Conservation (phyloP, 2,329 filamentous ascomycete genomes). For the Xylaria sp. region DNA sequence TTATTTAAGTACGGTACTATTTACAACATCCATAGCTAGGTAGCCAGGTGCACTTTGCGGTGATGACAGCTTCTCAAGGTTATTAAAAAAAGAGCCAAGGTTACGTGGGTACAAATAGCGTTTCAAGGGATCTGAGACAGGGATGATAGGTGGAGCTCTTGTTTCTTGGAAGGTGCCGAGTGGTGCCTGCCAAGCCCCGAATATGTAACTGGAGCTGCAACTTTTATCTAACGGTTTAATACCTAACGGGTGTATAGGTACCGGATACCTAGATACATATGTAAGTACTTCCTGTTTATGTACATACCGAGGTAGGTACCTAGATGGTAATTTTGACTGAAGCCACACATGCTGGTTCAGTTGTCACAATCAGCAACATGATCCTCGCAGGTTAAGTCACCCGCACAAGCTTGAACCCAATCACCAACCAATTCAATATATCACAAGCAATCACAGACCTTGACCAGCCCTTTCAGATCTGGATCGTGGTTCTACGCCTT, state of each 20-base stretch:
- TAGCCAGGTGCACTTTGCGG: background rate
- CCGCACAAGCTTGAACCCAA: background rate
- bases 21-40: background rate
- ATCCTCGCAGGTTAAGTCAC: background rate
- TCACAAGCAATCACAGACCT: background rate
- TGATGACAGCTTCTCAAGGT: background rate
- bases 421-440: background rate
- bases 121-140: too few species aligned
- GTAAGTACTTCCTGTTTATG: too few species aligned
- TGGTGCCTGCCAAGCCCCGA: too few species aligned
- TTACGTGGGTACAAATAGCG: background rate
- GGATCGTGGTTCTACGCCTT: background rate
- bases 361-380: background rate
- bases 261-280: too few species aligned
- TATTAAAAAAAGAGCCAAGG: background rate
- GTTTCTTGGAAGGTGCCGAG: too few species aligned
- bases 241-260: background rate
- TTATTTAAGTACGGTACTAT: background rate
- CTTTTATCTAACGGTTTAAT: too few species aligned
- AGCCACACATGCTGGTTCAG: background rate
- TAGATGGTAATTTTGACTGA: background rate
- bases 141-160: too few species aligned
- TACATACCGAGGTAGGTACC: background rate
- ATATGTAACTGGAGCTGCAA: too few species aligned
- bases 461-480: background rate